Conservation (phyloP, 805 yeast genomes). For the Ogataea minuta region DNA sequence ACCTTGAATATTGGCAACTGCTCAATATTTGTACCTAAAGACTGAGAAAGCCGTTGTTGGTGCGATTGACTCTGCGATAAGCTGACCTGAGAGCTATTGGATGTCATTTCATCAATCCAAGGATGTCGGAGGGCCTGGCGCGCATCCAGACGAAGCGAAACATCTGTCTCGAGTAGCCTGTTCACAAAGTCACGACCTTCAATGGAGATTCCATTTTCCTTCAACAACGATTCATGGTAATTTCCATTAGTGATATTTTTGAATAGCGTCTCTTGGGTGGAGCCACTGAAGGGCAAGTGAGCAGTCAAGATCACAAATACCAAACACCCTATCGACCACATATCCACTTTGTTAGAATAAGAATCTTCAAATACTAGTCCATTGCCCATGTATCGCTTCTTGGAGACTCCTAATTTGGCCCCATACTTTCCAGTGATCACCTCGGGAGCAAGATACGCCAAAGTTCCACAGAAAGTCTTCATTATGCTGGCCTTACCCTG, state of each 20-base stretch:
- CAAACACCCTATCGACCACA: constrained; percentile 97
- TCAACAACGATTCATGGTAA: constrained; percentile 74
- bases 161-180: constrained; percentile 73
- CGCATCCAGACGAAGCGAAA: constrained; percentile 70
- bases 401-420: constrained; percentile 23
- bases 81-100: constrained; percentile 44
- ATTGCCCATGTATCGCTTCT: constrained; percentile 33
- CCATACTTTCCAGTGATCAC: constrained; percentile 62
- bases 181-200: constrained; percentile 73
- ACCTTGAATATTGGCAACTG: constrained; percentile 19
- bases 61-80: constrained; percentile 72
- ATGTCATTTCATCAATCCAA: constrained; percentile 57
- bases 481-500: constrained; percentile 80
- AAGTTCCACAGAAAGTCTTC: constrained; percentile 96
- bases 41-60: constrained; percentile 44
- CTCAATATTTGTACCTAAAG: constrained; percentile 3
- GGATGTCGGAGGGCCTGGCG: constrained; percentile 71
- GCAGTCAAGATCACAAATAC: constrained; percentile 90
- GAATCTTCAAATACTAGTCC: constrained; percentile 35
- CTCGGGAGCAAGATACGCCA: constrained; percentile 97
- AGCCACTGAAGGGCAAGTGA: constrained; percentile 92
- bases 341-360: constrained; percentile 88
- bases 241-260: constrained; percentile 73
- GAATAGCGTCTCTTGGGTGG: constrained; percentile 83
- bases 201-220: constrained; percentile 55